phyloP scores from a whole-genome alignment of 176 grass and related monocot species.

The Ananas comosus region DNA sequence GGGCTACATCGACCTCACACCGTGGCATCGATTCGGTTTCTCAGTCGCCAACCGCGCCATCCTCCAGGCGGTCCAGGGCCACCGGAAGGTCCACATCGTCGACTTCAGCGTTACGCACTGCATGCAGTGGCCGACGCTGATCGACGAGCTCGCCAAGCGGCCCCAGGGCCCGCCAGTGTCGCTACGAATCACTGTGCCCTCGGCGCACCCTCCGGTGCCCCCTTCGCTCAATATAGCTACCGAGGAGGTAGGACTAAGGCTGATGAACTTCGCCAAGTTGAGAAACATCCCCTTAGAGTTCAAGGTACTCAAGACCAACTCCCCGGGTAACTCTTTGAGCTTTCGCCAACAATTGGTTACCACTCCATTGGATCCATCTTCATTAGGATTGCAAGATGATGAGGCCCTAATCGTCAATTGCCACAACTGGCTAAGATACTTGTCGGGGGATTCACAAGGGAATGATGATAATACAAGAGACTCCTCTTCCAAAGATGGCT shows the following conservation, averaged over 20 bases:
- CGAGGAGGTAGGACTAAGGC: slow-evolving; percentile 12
- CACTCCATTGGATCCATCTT: slow-evolving; percentile 1
- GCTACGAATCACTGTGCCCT: slow-evolving; percentile 18
- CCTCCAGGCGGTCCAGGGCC: slow-evolving; percentile 9
- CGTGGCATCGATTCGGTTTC: slow-evolving; percentile 27
- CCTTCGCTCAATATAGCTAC: slow-evolving; percentile 6
- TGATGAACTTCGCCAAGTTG: slow-evolving; percentile 22
- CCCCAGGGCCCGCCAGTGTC: slow-evolving; percentile 6
- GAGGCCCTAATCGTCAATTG: slow-evolving; percentile 20
- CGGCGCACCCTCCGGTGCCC: slow-evolving; percentile 10
- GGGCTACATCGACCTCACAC: slow-evolving; percentile 24
- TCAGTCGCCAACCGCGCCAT: slow-evolving; percentile 18
- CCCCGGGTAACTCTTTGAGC: neutral
- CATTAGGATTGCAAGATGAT: neutral
- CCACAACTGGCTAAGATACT: slow-evolving; percentile 24
- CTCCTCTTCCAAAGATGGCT: slow-evolving; percentile 1
- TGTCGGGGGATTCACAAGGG: slow-evolving; percentile 3
- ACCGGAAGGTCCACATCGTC: slow-evolving; percentile 9
- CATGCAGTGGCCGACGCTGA: slow-evolving; percentile 27
- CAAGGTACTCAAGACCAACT: slow-evolving; percentile 9
- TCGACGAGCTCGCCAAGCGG: slow-evolving; percentile 16
- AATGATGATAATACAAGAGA: neutral
- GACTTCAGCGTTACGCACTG: slow-evolving; percentile 20
- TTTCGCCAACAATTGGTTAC: slow-evolving; percentile 12
- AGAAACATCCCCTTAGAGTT: slow-evolving; percentile 15